Evolutionary conservation across 352 stramenopile genomes (phyloP), one percentile per base, ranked within the genome.

Genomic region (Phytophthora fragariaefolia): DNA sequence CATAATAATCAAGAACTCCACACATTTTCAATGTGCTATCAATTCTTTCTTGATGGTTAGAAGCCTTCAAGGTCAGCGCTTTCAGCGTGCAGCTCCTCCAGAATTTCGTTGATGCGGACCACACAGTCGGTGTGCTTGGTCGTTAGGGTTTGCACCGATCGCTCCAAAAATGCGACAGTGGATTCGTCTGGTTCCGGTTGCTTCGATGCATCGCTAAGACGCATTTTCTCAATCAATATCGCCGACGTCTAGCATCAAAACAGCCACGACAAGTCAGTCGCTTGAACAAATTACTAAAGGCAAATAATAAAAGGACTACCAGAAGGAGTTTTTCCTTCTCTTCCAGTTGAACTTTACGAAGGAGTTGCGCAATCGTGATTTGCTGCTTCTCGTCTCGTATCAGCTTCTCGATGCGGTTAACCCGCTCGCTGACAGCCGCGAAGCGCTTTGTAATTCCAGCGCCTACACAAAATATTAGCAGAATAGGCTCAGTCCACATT

Each of bases 261-360:
- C 47, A 49, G 36, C 6, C 55, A 22, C 48, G 18, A 24, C n/a
- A 27, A 32, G 36, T 43, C 36, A 30, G 18, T 47, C 23, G 7
- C 50, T 7, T 32, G 18, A 43, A 18, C 0, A 20, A 60, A 15
- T 17, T 3, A 46, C 9, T 20, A 32, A 46, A 17, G 26, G 0
- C 56, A 32, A 36, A 6, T 18, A 20, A n/a, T 0, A 6, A 32
- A 12, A 27, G 15, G 15, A 49, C 24, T 71, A 92, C 84, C 48
- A 95, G 49, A 23, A 96, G 66, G 28, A 96, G 71, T 45, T 96
- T 96, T 24, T 95, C 86, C 53, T 94, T 95, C 48, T 96, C 88
- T 58, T 93, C 70, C 24, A 76, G 2, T 46, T 96, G 88, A 23
- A 96, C 50, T 49, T 87, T 87, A 58, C 88, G 88, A n/a, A 96